Evolutionary conservation across 805 yeast genomes (phyloP), one percentile per base, ranked within the genome.

Genomic region (Wickerhamiella vanderwaltii): DNA sequence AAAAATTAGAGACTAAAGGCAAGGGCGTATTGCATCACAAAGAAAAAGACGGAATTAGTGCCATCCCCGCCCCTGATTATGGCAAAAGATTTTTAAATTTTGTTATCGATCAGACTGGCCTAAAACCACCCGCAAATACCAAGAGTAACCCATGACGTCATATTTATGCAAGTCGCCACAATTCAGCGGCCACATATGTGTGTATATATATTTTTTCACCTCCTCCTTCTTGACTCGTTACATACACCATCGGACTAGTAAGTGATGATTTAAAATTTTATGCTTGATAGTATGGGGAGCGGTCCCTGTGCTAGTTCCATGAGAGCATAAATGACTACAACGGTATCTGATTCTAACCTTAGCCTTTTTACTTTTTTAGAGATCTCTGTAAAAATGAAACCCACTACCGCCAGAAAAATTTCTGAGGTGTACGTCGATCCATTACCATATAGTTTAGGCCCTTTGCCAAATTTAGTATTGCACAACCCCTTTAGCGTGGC

Each of bases 21-120:
- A 72, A 94, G 57, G 69, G 81, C 12, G 52, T 91, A 20, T 71
- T 72, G 25, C 82, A 84, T 54, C 35, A 30, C 35, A 13, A 15
- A 11, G 70, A 76, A 29, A 65, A 87, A 43, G 69, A 69, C 35
- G 71, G 78, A 1, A 76, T 93, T 2, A 82, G 94, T 50, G 93
- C 98, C 0, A 67, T 91, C 9, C 97, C 99, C 0, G 87, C 97
- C 0, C 53, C 55, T 5, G 97, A 87, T 53, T 91, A 91, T 55
- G 96, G 95, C 5, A 78, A 79, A 43, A 68, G 99, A 52, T 87
- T 91, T 57, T 65, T 79, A 45, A 65, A 67, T 16, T 91, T 91
- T 56, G 75, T 91, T 5, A 34, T 16, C 4, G 20, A 22, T 22
- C 40, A 37, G 20, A 29, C n/a, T n/a, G n/a, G 18, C n/a, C n/a